phyloP scores from a whole-genome alignment of 352 stramenopile species.

The Globisporangium heterothallicum region DNA sequence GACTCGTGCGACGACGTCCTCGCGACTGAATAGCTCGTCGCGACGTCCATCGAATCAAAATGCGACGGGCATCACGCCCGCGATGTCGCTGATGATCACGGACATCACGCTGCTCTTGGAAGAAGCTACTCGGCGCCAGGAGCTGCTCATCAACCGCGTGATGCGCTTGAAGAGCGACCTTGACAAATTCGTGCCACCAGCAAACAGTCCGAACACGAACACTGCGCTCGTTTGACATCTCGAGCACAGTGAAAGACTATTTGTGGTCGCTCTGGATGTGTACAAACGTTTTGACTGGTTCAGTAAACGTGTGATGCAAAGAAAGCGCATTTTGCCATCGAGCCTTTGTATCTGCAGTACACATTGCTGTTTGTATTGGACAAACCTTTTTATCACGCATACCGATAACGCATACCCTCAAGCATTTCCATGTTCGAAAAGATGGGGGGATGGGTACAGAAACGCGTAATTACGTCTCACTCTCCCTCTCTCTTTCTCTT shows the following conservation, averaged over 20 bases:
- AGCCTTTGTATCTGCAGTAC: no score
- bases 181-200: conserved; percentile 13
- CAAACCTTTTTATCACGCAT: no score
- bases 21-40: conserved; percentile 27
- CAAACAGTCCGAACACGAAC: background rate
- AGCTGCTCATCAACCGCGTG: conserved; percentile 36
- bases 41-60: conserved; percentile 19
- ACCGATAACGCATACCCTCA: no score
- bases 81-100: conserved; percentile 37
- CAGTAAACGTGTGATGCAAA: no score
- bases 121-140: conserved; percentile 39
- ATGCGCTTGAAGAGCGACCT: conserved; percentile 30
- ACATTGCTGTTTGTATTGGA: no score
- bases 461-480: background rate
- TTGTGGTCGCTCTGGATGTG: no score
- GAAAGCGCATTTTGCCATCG: no score
- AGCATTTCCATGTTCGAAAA: no score
- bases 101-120: conserved; percentile 37
- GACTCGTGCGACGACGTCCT: conserved; percentile 24
- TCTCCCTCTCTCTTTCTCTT: background rate
- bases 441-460: background rate
- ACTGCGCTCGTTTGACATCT: background rate
- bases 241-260: no score
- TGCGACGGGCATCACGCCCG: conserved; percentile 19
- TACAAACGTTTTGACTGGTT: no score